Evolutionary conservation across 805 yeast species (phyloP).

Genomic region (Danielia oregonensis): DNA sequence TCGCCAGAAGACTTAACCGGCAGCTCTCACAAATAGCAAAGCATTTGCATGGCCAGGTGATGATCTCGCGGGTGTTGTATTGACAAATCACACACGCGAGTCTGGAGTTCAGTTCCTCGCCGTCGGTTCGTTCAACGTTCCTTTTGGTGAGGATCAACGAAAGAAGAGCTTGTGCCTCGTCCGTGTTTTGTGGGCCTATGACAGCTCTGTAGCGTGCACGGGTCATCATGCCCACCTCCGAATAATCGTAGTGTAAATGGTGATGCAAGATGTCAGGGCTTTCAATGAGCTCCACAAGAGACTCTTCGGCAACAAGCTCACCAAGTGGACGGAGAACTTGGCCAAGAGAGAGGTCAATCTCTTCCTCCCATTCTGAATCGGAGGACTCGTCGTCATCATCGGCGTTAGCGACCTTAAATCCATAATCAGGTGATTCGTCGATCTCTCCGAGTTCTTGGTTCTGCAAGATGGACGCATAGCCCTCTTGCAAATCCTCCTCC

Average conservation of each 20-base stretch:
- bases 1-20: conserved; percentile 64
- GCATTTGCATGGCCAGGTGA: conserved; percentile 93
- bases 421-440: conserved; percentile 12
- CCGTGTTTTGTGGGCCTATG: neutral
- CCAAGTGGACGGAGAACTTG: neutral
- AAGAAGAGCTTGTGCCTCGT: neutral
- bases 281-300: conserved; percentile 11
- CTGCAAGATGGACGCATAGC: neutral
- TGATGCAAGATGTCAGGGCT: conserved; percentile 21
- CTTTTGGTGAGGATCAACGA: neutral
- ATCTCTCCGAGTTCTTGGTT: conserved; percentile 4
- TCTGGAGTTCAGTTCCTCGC: conserved; percentile 28
- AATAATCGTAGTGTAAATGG: conserved; percentile 22
- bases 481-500: neutral
- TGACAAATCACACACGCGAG: conserved; percentile 80
- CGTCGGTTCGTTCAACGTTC: conserved; percentile 14
- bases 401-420: no score
- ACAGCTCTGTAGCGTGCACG: conserved; percentile 25
- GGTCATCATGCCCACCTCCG: conserved; percentile 24
- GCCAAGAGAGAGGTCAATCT: conserved; percentile 2
- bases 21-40: conserved; percentile 86
- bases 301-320: conserved; percentile 14
- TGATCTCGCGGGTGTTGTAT: conserved; percentile 64
- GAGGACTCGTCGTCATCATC: conserved; percentile 7
- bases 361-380: no score